A percentile compares a stretch with the other conserved stretches of the same genome.
phyloP scores from a whole-genome alignment of 352 stramenopile genomes.

The Phytophthora nicotianae region DNA sequence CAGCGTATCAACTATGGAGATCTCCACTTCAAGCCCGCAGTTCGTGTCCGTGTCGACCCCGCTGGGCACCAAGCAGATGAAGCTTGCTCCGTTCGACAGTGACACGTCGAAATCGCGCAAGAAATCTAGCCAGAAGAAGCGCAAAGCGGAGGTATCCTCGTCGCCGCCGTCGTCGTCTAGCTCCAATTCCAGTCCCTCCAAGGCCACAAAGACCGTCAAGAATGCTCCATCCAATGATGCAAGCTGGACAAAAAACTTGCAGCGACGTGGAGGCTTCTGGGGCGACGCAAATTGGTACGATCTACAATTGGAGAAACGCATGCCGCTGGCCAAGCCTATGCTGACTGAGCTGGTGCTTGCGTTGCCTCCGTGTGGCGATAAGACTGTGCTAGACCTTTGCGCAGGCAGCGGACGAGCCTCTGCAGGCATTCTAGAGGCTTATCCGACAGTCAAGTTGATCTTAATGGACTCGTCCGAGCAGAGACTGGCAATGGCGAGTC shows the following conservation, averaged over 20 bases:
- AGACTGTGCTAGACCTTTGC: slow-evolving; percentile 69
- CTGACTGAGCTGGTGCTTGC: slow-evolving; percentile 65
- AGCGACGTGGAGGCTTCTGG: slow-evolving; percentile 73
- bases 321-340: slow-evolving; percentile 67
- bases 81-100: slow-evolving; percentile 11
- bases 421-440: slow-evolving; percentile 57
- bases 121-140: slow-evolving; percentile 14
- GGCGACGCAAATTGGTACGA: slow-evolving; percentile 83
- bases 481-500: slow-evolving; percentile 53
- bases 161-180: not conserved
- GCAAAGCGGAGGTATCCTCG: slow-evolving; percentile 1
- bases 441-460: slow-evolving; percentile 58
- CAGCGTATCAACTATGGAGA: not conserved
- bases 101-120: not conserved
- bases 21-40: not conserved
- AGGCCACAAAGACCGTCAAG: not conserved
- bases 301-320: slow-evolving; percentile 57
- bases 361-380: slow-evolving; percentile 62
- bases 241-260: slow-evolving; percentile 66
- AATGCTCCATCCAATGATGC: slow-evolving; percentile 4
- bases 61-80: slow-evolving; percentile 17
- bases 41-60: slow-evolving; percentile 20
- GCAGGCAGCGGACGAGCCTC: slow-evolving; percentile 67
- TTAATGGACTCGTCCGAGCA: slow-evolving; percentile 67
- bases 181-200: not conserved